These are phyloP conservation scores for Penicillium angulare DNA, from an alignment of 495 filamentous ascomycete species.

Conservation along the genomic window DNA sequence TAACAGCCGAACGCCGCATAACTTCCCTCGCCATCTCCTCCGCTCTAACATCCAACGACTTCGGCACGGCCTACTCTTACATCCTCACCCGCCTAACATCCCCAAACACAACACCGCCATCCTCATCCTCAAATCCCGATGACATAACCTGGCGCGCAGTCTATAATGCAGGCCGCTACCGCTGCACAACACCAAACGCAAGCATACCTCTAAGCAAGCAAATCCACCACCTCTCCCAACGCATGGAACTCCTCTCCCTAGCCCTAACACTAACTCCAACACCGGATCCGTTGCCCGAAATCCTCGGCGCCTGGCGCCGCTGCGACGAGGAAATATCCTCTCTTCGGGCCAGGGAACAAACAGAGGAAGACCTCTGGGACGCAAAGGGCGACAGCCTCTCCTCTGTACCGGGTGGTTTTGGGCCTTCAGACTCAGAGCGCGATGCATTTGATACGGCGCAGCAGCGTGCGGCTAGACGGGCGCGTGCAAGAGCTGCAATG, in stretches of 20 bases:
- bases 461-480: slow-evolving; percentile 34
- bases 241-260: slow-evolving; percentile 86
- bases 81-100: slow-evolving; percentile 67
- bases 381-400: slow-evolving; percentile 55
- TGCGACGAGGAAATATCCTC: slow-evolving; percentile 82
- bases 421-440: slow-evolving; percentile 40
- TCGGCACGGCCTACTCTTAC: slow-evolving; percentile 96
- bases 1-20: slow-evolving; percentile 62
- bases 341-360: slow-evolving; percentile 66
- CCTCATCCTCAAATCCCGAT: slow-evolving; percentile 49
- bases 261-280: slow-evolving; percentile 77
- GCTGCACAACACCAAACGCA: slow-evolving; percentile 39
- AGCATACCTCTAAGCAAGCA: slow-evolving; percentile 31
- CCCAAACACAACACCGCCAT: slow-evolving; percentile 33
- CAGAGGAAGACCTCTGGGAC: slow-evolving; percentile 74
- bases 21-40: slow-evolving; percentile 87
- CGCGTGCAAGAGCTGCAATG: slow-evolving; percentile 35
- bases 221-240: slow-evolving; percentile 56
- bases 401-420: slow-evolving; percentile 67
- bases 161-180: slow-evolving; percentile 81
- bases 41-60: slow-evolving; percentile 82
- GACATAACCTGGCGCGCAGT: slow-evolving; percentile 92
- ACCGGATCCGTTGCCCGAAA: slow-evolving; percentile 72
- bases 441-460: slow-evolving; percentile 45
- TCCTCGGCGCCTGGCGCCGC: slow-evolving; percentile 77